phyloP scores from a whole-genome alignment of 441 rosid species.

The Cnidoscolus chayamansa region DNA sequence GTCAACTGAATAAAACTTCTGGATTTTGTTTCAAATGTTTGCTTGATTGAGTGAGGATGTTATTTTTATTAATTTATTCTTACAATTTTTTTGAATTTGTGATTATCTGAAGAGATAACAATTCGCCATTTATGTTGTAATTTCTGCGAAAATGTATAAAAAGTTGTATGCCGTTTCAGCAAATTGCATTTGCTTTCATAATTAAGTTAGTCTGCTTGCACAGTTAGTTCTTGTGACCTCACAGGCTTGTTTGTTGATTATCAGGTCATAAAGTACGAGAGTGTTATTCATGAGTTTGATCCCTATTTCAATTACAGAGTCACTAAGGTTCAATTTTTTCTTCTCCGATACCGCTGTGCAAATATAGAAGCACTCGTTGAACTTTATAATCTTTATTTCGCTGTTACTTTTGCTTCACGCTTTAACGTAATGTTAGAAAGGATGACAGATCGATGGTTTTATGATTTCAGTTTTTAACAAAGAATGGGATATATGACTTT shows the following conservation, averaged over 20 bases:
- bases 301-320: constrained; percentile 98
- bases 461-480: constrained; percentile 79
- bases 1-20: no score
- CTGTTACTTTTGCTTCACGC: not conserved
- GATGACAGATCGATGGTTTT: constrained; percentile 17
- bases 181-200: not conserved
- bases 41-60: no score
- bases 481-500: constrained; percentile 94
- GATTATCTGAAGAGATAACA: not conserved
- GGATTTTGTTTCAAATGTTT: no score
- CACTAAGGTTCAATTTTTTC: constrained; percentile 60
- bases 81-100: not conserved
- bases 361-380: not conserved
- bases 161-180: not conserved
- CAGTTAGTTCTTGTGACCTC: constrained; percentile 16
- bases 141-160: not conserved
- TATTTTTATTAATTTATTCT: no score
- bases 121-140: not conserved
- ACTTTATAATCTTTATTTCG: not conserved
- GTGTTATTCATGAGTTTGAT: constrained; percentile 98
- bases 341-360: not conserved
- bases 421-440: not conserved
- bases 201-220: not conserved
- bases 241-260: constrained; percentile 23
- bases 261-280: constrained; percentile 97